A percentile compares a stretch with the other conserved stretches of the same genome.
Evolutionary conservation across 2,329 filamentous ascomycete species (phyloP).

Genomic region (Onygena corvina): DNA sequence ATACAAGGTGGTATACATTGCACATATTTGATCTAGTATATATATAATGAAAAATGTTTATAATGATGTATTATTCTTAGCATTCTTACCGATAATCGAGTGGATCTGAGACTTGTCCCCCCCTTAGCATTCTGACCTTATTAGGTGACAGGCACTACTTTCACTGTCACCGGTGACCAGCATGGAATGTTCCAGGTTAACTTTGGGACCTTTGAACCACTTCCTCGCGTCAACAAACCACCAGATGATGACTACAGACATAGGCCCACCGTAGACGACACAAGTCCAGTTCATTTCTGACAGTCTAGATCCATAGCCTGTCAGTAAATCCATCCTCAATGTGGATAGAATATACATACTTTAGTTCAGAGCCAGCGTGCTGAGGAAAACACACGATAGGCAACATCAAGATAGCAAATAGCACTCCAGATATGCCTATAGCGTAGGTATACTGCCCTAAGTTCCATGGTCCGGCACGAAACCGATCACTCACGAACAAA

Average conservation of each 20-base stretch:
- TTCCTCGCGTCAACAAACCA: conserved; percentile 51
- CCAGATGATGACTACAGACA: conserved; percentile 49
- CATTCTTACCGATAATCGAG: too few relatives aligned
- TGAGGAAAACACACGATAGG: conserved; percentile 56
- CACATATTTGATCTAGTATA: not conserved
- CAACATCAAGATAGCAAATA: conserved; percentile 54
- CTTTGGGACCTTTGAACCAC: conserved; percentile 60
- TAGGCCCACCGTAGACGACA: conserved; percentile 53
- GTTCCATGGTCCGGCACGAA: conserved; percentile 57
- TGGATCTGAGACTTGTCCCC: too few relatives aligned
- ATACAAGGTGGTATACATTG: too few relatives aligned
- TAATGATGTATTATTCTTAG: too few relatives aligned
- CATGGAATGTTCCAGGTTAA: conserved; percentile 47
- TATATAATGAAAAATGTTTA: too few relatives aligned
- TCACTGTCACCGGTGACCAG: not conserved
- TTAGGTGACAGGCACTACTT: not conserved
- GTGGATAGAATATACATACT: conserved; percentile 20
- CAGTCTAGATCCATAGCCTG: conserved; percentile 20
- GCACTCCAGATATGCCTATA: conserved; percentile 45
- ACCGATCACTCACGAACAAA: conserved; percentile 46
- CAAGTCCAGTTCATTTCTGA: conserved; percentile 57
- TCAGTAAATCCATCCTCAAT: not conserved
- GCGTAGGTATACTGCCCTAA: conserved; percentile 48
- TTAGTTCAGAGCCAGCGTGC: conserved; percentile 44
- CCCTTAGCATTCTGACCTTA: too few relatives aligned